Evolutionary conservation across 352 stramenopile genomes (phyloP).

Genomic region (Phytopythium litorale): DNA sequence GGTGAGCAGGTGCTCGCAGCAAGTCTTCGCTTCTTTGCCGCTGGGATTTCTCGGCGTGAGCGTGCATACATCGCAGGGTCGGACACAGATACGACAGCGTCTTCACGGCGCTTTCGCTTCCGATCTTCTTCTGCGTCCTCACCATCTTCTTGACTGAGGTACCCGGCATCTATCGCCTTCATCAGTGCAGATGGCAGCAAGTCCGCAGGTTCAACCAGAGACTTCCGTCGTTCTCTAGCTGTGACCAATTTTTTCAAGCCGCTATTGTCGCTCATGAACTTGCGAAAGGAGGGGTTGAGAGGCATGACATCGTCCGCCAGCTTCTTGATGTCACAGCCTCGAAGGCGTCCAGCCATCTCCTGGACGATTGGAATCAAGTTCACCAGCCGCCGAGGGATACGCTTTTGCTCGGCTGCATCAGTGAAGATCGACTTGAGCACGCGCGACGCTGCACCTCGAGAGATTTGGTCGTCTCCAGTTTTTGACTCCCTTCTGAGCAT

Average conservation of each 20-base stretch:
- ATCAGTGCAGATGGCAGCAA: constrained; percentile 19
- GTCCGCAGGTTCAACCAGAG: constrained; percentile 1
- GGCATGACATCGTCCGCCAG: constrained; percentile 30
- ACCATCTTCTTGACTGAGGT: constrained; percentile 49
- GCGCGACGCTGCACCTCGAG: constrained; percentile 29
- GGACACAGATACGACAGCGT: constrained; percentile 47
- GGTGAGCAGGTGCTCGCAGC: too few species aligned
- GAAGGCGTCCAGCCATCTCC: constrained; percentile 34
- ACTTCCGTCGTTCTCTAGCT: constrained; percentile 7
- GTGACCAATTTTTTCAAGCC: constrained; percentile 23
- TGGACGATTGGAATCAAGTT: constrained; percentile 62
- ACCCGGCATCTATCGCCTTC: constrained; percentile 44
- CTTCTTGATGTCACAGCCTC: constrained; percentile 27
- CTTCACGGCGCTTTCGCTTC: constrained; percentile 47
- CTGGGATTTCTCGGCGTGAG: background rate
- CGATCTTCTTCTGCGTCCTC: constrained; percentile 14
- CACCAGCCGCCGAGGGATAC: constrained; percentile 51
- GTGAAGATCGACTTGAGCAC: constrained; percentile 51
- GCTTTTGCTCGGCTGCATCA: constrained; percentile 18
- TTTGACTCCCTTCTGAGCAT: constrained; percentile 28
- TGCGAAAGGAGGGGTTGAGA: constrained; percentile 26
- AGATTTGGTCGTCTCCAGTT: constrained; percentile 19
- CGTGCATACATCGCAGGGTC: constrained; percentile 15
- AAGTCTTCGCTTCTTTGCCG: constrained; percentile 15
- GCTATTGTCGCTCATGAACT: constrained; percentile 39